These are phyloP conservation scores for Panaeolus cyanescens DNA, from an alignment of 768 basidiomycete species.

Conservation along the genomic window DNA sequence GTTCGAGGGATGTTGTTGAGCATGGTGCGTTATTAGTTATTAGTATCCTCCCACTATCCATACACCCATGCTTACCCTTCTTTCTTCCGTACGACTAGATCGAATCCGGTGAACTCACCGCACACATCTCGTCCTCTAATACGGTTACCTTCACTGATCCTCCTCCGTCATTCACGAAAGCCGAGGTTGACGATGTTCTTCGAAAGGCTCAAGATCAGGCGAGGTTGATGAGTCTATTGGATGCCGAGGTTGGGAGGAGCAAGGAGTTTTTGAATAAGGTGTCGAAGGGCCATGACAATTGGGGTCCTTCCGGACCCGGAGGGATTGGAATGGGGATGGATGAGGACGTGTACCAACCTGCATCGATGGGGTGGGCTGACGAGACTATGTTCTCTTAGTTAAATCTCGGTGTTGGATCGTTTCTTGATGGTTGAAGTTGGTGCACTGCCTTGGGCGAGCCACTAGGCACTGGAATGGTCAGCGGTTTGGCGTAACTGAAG, in stretches of 20 bases:
- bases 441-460: no score
- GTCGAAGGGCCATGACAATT: background rate
- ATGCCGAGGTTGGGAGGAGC: conserved; percentile 59
- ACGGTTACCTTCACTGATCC: conserved; percentile 78
- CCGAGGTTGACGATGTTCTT: conserved; percentile 63
- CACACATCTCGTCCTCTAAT: conserved; percentile 63
- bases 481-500: no score
- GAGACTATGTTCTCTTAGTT: background rate
- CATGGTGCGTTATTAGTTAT: conserved; percentile 72
- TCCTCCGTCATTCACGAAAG: conserved; percentile 56
- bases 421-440: no score
- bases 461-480: no score
- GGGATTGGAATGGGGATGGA: background rate
- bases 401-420: no score
- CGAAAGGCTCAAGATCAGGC: conserved; percentile 57
- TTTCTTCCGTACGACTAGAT: conserved; percentile 46
- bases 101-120: conserved; percentile 68
- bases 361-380: background rate
- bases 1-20: conserved; percentile 62
- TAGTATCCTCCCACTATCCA: background rate
- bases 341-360: background rate
- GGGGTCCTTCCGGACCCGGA: background rate
- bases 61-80: background rate
- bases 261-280: conserved; percentile 79
- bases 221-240: conserved; percentile 46